Evolutionary conservation across 1,284 basidiomycete species (phyloP).

Genomic region (Pseudozyma pruni): DNA sequence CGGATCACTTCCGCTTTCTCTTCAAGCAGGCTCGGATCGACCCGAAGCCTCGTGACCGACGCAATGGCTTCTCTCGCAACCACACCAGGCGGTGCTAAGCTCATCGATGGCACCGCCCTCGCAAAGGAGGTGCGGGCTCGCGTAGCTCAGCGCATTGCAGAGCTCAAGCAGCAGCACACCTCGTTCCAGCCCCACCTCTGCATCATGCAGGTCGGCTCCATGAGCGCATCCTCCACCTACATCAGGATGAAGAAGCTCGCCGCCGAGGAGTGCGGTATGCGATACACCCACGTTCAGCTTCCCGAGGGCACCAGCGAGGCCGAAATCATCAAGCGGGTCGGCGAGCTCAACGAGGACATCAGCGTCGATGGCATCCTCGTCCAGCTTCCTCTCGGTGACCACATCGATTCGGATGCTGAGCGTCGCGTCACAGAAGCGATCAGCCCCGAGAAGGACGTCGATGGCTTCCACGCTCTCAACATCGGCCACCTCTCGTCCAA

Average conservation of each 20-base stretch:
- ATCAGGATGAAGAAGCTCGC: conserved; percentile 98
- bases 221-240: conserved; percentile 90
- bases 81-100: conserved; percentile 67
- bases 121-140: conserved; percentile 77
- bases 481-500: conserved; percentile 94
- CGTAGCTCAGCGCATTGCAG: conserved; percentile 53
- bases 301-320: conserved; percentile 79
- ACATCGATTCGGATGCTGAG: conserved; percentile 85
- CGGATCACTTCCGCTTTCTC: conserved; percentile 12
- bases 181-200: conserved; percentile 89
- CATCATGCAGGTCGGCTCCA: conserved; percentile 92
- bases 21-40: conserved; percentile 2
- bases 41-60: conserved; percentile 34
- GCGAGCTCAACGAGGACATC: conserved; percentile 85
- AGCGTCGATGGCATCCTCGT: conserved; percentile 89
- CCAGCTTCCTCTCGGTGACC: conserved; percentile 92
- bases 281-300: conserved; percentile 79
- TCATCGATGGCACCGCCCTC: conserved; percentile 88
- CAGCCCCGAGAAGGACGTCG: conserved; percentile 93
- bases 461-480: conserved; percentile 99
- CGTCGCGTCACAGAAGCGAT: conserved; percentile 93
- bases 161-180: conserved; percentile 72
- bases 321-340: conserved; percentile 81
- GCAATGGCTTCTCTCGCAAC: conserved; percentile 50
- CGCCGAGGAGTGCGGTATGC: conserved; percentile 92